A percentile compares a stretch with the other conserved stretches of the same genome.
Conservation (phyloP, 495 filamentous ascomycete genomes). For the Darksidea phi region DNA sequence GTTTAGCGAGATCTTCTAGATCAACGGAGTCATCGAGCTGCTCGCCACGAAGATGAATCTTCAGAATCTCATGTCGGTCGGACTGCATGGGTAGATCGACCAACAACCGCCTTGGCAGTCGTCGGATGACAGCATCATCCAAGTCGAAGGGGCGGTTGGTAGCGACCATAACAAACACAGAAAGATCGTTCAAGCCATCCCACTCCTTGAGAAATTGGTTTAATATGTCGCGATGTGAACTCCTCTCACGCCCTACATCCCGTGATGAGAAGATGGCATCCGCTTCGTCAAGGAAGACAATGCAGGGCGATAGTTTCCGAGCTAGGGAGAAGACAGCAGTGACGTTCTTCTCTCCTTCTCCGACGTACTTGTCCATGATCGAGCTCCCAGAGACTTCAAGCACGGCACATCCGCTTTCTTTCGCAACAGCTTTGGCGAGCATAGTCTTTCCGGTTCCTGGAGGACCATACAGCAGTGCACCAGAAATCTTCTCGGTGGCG, state of each 20-base stretch:
- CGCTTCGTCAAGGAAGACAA: constrained; percentile 97
- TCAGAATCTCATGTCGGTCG: constrained; percentile 76
- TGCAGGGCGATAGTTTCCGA: constrained; percentile 85
- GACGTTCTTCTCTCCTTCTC: constrained; percentile 96
- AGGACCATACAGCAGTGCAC: constrained; percentile 87
- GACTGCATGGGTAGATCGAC: constrained; percentile 80
- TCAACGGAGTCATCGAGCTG: constrained; percentile 65
- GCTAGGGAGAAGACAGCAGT: constrained; percentile 88
- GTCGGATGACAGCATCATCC: constrained; percentile 87
- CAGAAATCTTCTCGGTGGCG: constrained; percentile 84
- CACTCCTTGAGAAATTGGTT: constrained; percentile 98
- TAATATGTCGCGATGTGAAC: constrained; percentile 82
- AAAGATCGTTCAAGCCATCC: constrained; percentile 85
- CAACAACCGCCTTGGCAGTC: constrained; percentile 77
- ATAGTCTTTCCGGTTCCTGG: constrained; percentile 96
- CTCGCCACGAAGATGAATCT: constrained; percentile 83
- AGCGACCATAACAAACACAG: constrained; percentile 98
- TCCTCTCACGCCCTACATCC: constrained; percentile 56
- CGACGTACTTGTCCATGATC: constrained; percentile 94
- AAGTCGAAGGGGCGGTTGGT: constrained; percentile 94
- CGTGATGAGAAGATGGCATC: constrained; percentile 85
- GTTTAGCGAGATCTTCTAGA: constrained; percentile 64
- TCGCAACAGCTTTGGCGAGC: constrained; percentile 91
- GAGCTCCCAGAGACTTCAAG: constrained; percentile 72
- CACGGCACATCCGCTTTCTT: constrained; percentile 85